A percentile compares a stretch with the other conserved stretches of the same genome.
These are phyloP conservation scores for Puya raimondii DNA, from an alignment of 176 grass and related monocot species.

Conservation along the genomic window DNA sequence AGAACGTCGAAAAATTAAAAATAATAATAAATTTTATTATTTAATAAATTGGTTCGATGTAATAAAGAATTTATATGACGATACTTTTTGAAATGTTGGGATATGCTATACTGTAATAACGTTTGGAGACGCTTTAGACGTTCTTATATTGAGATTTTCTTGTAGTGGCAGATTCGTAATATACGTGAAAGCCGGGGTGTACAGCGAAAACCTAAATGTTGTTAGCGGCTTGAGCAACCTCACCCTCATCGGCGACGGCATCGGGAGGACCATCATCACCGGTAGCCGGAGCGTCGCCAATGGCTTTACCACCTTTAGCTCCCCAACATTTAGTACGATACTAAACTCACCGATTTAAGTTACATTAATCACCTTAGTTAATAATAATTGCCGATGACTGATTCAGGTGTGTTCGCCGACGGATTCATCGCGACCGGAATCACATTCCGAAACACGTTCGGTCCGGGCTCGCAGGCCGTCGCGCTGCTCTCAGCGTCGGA, in stretches of 20 bases:
- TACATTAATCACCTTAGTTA: background rate
- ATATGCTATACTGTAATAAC: too few relatives aligned
- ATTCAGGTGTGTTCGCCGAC: background rate
- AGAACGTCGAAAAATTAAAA: too few relatives aligned
- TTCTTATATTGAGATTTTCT: too few relatives aligned
- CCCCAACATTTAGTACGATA: slow-evolving; percentile 44
- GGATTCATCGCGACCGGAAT: slow-evolving; percentile 25
- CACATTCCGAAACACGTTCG: slow-evolving; percentile 25
- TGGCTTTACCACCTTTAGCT: slow-evolving; percentile 39
- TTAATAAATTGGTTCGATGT: too few relatives aligned
- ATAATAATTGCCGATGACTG: background rate
- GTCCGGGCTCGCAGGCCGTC: slow-evolving; percentile 22
- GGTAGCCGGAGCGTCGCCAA: slow-evolving; percentile 26
- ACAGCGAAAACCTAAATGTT: slow-evolving; percentile 46
- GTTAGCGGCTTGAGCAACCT: slow-evolving; percentile 35
- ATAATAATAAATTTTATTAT: too few relatives aligned
- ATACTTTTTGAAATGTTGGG: too few relatives aligned
- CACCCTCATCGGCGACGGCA: slow-evolving; percentile 44
- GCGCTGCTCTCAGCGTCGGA: slow-evolving; percentile 23
- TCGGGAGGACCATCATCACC: slow-evolving; percentile 24
- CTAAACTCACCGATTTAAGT: background rate
- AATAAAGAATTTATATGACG: too few relatives aligned
- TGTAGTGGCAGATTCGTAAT: too few relatives aligned
- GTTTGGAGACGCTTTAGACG: too few relatives aligned
- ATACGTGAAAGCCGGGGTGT: slow-evolving; percentile 44